These are phyloP conservation scores for Cytospora piceae DNA, from an alignment of 2,329 filamentous ascomycete genomes.

Conservation along the genomic window DNA sequence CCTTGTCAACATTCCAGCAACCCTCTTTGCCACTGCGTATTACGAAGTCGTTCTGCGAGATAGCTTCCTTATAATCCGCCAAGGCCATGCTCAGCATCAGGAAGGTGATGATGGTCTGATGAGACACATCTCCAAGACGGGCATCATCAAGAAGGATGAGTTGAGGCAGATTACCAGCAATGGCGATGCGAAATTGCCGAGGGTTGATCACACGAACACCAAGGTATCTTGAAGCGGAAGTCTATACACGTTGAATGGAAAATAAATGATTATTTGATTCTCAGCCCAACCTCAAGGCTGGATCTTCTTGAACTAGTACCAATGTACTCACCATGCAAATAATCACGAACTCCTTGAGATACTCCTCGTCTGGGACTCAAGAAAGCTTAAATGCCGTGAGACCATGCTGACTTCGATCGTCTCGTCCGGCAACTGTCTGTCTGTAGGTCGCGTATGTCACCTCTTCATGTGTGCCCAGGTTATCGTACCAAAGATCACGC, in stretches of 20 bases:
- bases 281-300: too few relatives aligned
- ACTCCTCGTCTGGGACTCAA: too few relatives aligned
- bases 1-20: slow-evolving; percentile 60
- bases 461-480: slow-evolving; percentile 8
- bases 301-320: too few relatives aligned
- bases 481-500: not conserved
- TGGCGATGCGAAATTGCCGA: slow-evolving; percentile 9
- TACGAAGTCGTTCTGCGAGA: slow-evolving; percentile 57
- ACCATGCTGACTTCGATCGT: not conserved
- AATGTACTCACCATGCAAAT: too few relatives aligned
- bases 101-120: slow-evolving; percentile 54
- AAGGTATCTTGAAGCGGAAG: not conserved
- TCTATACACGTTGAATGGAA: too few relatives aligned
- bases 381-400: not conserved
- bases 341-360: too few relatives aligned
- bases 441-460: slow-evolving; percentile 1
- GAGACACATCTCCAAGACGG: slow-evolving; percentile 45
- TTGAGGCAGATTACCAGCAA: slow-evolving; percentile 21
- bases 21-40: slow-evolving; percentile 56
- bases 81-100: slow-evolving; percentile 54
- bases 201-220: not conserved
- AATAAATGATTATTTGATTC: too few relatives aligned
- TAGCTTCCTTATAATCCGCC: slow-evolving; percentile 53
- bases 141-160: slow-evolving; percentile 36
- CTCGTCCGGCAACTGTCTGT: not conserved